A percentile compares a stretch with the other conserved stretches of the same genome.
Conservation (phyloP, 1,139 yeast genomes). For the Debaryomyces psychrophilus region DNA sequence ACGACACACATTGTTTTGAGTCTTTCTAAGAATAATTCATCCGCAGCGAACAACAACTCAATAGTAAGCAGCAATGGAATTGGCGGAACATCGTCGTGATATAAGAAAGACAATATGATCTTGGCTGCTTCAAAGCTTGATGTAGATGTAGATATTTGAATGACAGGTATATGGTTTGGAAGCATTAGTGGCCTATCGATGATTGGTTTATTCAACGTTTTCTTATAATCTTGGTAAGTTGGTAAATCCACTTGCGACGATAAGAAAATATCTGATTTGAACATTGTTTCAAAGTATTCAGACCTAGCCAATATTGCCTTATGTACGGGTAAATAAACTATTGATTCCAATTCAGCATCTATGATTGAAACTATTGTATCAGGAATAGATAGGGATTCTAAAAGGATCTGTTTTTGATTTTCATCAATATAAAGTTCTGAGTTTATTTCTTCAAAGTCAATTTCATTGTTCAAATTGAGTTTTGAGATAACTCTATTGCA, state of each 20-base stretch:
- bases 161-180: slow-evolving; percentile 32
- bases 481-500: slow-evolving; percentile 20
- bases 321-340: slow-evolving; percentile 61
- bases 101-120: slow-evolving; percentile 56
- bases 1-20: slow-evolving; percentile 70
- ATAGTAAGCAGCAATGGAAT: slow-evolving; percentile 54
- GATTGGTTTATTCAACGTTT: slow-evolving; percentile 15
- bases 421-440: slow-evolving; percentile 21
- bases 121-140: slow-evolving; percentile 48
- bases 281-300: slow-evolving; percentile 68
- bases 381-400: slow-evolving; percentile 38
- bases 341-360: slow-evolving; percentile 30
- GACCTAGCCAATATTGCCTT: slow-evolving; percentile 61
- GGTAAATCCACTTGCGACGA: slow-evolving; percentile 25
- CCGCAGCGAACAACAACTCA: slow-evolving; percentile 63
- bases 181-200: slow-evolving; percentile 27
- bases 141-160: slow-evolving; percentile 31
- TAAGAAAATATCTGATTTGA: slow-evolving; percentile 48
- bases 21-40: slow-evolving; percentile 61
- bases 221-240: slow-evolving; percentile 13
- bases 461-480: slow-evolving; percentile 21
- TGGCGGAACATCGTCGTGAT: slow-evolving; percentile 57
- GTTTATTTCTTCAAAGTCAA: slow-evolving; percentile 38
- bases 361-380: slow-evolving; percentile 52
- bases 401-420: slow-evolving; percentile 21